These are phyloP conservation scores for Neurospora sp. DNA, from an alignment of 495 filamentous ascomycete species.

Conservation along the genomic window DNA sequence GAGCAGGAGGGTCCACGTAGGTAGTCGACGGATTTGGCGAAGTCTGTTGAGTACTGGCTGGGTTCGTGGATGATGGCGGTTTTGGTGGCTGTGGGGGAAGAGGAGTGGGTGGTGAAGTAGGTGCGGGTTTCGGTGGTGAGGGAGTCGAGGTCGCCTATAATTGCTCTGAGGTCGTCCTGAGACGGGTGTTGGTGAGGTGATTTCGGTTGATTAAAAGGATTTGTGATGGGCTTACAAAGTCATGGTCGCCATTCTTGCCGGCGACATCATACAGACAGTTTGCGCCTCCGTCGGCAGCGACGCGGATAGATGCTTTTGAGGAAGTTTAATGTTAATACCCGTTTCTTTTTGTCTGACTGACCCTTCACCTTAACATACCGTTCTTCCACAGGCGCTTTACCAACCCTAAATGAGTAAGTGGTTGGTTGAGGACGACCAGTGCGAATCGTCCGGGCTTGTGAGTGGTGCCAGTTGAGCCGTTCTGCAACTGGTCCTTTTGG, in stretches of 20 bases:
- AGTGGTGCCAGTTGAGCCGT: not conserved
- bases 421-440: constrained; percentile 63
- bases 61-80: constrained; percentile 49
- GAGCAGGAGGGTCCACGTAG: constrained; percentile 16
- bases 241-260: constrained; percentile 6
- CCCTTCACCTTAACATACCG: constrained; percentile 31
- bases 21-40: constrained; percentile 46
- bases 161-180: constrained; percentile 49
- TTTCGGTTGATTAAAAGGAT: not conserved
- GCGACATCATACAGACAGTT: constrained; percentile 62
- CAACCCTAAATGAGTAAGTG: constrained; percentile 44
- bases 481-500: not conserved
- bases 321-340: not conserved
- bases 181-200: constrained; percentile 13
- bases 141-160: constrained; percentile 89
- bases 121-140: constrained; percentile 43
- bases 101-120: constrained; percentile 51
- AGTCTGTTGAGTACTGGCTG: constrained; percentile 81
- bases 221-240: constrained; percentile 9
- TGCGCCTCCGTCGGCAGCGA: constrained; percentile 88
- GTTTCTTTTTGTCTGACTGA: not conserved
- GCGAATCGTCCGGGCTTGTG: constrained; percentile 33
- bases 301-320: constrained; percentile 40
- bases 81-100: constrained; percentile 22
- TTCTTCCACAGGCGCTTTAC: constrained; percentile 45